These are phyloP conservation scores for Striga asiatica DNA, from an alignment of 257 asterid genomes.

Conservation along the genomic window DNA sequence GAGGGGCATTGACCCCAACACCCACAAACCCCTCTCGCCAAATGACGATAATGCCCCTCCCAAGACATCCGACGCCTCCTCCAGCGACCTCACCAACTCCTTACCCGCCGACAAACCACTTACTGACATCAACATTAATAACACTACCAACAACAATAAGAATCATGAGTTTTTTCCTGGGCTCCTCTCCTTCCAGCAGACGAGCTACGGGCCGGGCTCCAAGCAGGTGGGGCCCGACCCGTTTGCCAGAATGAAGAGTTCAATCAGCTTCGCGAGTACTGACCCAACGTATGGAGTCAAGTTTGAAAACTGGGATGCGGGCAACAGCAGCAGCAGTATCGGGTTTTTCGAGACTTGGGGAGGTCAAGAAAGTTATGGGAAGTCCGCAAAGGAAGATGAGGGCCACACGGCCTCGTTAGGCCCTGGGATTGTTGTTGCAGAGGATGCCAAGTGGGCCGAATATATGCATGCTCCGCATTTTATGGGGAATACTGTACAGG, in stretches of 20 bases:
- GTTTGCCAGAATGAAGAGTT: not conserved
- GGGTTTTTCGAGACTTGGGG: constrained; percentile 38
- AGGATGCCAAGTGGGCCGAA: constrained; percentile 60
- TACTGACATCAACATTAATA: not conserved
- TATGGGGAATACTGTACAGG: constrained; percentile 24
- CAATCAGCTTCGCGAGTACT: constrained; percentile 11
- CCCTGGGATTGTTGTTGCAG: not conserved
- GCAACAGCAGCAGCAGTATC: not conserved
- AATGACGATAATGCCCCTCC: constrained; percentile 17
- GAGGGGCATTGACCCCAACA: constrained; percentile 75
- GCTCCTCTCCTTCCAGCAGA: constrained; percentile 33
- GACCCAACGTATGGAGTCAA: constrained; percentile 10
- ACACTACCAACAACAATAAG: not conserved
- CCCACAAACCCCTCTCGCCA: constrained; percentile 67
- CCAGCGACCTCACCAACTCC: constrained; percentile 36
- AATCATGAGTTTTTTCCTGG: not conserved
- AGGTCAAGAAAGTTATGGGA: constrained; percentile 20
- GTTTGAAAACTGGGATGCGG: constrained; percentile 25
- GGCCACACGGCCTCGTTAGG: not conserved
- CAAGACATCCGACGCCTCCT: constrained; percentile 39
- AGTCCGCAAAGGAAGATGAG: not conserved
- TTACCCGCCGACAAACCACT: not conserved
- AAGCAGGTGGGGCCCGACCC: constrained; percentile 25
- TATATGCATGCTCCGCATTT: constrained; percentile 61
- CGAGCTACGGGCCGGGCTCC: constrained; percentile 19